A percentile compares a stretch with the other conserved stretches of the same genome.
Conservation (phyloP, 2,329 filamentous ascomycete species). For the Lizonia empirigonia region DNA sequence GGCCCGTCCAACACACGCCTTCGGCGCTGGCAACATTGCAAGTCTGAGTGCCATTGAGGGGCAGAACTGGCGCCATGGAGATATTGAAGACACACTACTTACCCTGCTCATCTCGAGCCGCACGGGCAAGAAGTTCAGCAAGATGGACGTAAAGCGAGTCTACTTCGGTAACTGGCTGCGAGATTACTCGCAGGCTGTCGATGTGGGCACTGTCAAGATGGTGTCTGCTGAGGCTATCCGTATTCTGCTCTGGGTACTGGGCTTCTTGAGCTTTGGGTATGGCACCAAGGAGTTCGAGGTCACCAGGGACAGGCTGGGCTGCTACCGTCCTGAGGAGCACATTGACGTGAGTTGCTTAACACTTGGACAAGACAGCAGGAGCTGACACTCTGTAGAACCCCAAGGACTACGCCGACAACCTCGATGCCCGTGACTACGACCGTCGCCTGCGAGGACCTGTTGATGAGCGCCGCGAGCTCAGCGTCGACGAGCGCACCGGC, state of each 20-base stretch:
- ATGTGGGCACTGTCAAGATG: constrained; percentile 88
- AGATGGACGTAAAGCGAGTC: constrained; percentile 83
- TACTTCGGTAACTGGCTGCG: constrained; percentile 97
- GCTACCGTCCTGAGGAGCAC: constrained; percentile 74
- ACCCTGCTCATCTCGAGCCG: constrained; percentile 69
- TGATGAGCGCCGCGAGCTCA: constrained; percentile 77
- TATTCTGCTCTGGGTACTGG: constrained; percentile 84
- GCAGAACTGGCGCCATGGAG: constrained; percentile 70
- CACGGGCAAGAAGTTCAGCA: constrained; percentile 81
- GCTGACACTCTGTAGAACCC: constrained; percentile 13
- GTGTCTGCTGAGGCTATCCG: constrained; percentile 91
- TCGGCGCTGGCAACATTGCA: constrained; percentile 88
- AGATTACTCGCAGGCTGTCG: constrained; percentile 93
- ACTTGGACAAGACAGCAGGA: not conserved
- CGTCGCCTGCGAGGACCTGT: constrained; percentile 79
- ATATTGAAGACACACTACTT: constrained; percentile 90
- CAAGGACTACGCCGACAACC: constrained; percentile 81
- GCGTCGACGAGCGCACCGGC: constrained; percentile 68
- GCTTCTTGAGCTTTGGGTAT: constrained; percentile 87
- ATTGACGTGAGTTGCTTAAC: constrained; percentile 61
- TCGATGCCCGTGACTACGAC: constrained; percentile 84
- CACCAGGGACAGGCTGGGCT: constrained; percentile 76
- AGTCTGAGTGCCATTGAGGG: constrained; percentile 80
- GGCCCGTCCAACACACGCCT: constrained; percentile 72
- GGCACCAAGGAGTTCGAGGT: constrained; percentile 86